Percentiles rank a stretch among this genome's conserved stretches.
These are phyloP conservation scores for Rhododendron williamsianum DNA, from an alignment of 148 eudicot species.

Conservation along the genomic window DNA sequence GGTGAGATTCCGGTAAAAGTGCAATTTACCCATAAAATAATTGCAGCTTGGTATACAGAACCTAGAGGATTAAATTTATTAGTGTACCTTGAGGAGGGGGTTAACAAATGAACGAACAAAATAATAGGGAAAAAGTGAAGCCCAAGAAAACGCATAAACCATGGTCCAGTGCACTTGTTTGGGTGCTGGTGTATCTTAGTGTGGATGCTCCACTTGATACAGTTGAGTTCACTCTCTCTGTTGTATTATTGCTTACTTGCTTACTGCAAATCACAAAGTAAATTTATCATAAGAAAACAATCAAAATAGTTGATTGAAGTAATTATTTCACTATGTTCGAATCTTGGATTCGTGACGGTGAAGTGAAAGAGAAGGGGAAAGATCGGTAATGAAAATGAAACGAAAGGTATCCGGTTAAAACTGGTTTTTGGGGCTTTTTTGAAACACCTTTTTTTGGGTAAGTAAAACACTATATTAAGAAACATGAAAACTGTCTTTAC, in stretches of 20 bases:
- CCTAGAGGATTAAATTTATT: not conserved
- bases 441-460: not conserved
- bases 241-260: slow-evolving; percentile 37
- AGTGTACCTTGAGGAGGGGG: slow-evolving; percentile 5
- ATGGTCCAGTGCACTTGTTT: slow-evolving; percentile 6
- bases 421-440: not conserved
- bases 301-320: not conserved
- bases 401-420: not conserved
- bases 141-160: slow-evolving; percentile 21
- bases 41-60: not conserved
- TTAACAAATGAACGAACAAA: slow-evolving; percentile 25
- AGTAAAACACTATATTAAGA: too few species aligned
- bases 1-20: not conserved
- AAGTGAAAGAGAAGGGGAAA: not conserved
- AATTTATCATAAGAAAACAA: not conserved
- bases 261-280: slow-evolving; percentile 52
- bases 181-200: slow-evolving; percentile 7
- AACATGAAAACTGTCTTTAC: not conserved
- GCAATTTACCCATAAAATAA: not conserved
- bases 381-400: not conserved
- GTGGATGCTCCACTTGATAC: slow-evolving; percentile 36
- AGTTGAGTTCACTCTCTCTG: slow-evolving; percentile 46
- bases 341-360: not conserved
- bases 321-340: not conserved
- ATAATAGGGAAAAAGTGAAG: slow-evolving; percentile 23